These are phyloP conservation scores for Russula sp. DNA, from an alignment of 768 basidiomycete genomes.

Conservation along the genomic window DNA sequence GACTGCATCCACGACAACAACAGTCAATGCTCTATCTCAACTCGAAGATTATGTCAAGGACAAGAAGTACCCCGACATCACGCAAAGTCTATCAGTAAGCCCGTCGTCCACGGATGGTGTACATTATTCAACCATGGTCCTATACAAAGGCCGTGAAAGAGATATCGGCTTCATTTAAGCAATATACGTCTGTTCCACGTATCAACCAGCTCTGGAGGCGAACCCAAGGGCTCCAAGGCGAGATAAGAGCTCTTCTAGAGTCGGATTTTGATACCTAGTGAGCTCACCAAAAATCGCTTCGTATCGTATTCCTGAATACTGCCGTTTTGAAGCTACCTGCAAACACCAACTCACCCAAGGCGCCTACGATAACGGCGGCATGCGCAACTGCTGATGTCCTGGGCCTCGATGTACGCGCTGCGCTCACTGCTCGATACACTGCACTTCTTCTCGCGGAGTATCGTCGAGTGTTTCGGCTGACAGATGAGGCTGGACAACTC, in stretches of 20 bases:
- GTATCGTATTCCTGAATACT: constrained; percentile 2
- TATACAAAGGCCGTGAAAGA: constrained; percentile 76
- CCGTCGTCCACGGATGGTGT: constrained; percentile 27
- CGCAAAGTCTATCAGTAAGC: constrained; percentile 75
- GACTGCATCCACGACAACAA: constrained; percentile 7
- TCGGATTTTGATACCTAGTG: constrained; percentile 91
- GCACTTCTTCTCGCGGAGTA: constrained; percentile 92
- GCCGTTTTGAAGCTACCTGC: constrained; percentile 60
- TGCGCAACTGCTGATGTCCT: constrained; percentile 89
- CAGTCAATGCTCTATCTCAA: constrained; percentile 81
- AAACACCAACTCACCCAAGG: constrained; percentile 58
- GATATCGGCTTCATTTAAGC: constrained; percentile 75
- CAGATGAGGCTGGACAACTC: constrained; percentile 93
- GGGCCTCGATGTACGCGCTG: constrained; percentile 75
- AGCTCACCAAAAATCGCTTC: constrained; percentile 36
- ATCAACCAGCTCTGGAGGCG: constrained; percentile 77
- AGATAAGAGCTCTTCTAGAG: constrained; percentile 76
- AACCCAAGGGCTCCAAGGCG: constrained; percentile 79
- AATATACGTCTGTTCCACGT: constrained; percentile 70
- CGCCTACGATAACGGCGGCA: constrained; percentile 68
- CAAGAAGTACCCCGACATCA: constrained; percentile 78
- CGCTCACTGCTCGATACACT: constrained; percentile 85
- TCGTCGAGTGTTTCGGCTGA: constrained; percentile 88
- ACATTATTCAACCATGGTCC: constrained; percentile 8
- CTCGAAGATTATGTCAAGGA: constrained; percentile 75